Conservation (phyloP, 768 basidiomycete species). For the Cubamyces lactineus region DNA sequence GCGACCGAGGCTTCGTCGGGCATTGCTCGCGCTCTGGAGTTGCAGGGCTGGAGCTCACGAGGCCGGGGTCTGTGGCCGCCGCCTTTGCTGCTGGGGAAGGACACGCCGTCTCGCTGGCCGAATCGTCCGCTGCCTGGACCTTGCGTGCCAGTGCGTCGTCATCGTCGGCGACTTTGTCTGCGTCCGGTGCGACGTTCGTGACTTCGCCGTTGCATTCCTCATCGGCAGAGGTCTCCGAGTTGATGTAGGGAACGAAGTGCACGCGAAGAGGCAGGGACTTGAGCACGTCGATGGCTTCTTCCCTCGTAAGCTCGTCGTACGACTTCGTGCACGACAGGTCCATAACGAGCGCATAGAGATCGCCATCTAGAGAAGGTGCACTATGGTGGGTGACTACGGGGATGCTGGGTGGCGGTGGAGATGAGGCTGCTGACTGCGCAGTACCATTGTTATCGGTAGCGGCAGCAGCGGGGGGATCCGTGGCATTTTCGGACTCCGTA, state of each 20-base stretch:
- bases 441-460: neutral
- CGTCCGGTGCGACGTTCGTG: neutral
- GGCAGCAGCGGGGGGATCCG: neutral
- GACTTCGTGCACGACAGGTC: slow-evolving; percentile 16
- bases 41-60: neutral
- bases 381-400: neutral
- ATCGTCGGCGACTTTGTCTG: neutral
- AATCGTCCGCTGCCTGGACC: neutral
- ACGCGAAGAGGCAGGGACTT: slow-evolving; percentile 20
- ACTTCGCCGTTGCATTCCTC: neutral
- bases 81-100: neutral
- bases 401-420: neutral
- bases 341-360: slow-evolving; percentile 13
- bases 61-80: neutral
- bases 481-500: neutral
- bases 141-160: too few species aligned
- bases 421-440: neutral
- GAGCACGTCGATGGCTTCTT: slow-evolving; percentile 19
- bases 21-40: neutral
- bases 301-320: slow-evolving; percentile 20
- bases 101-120: neutral
- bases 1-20: slow-evolving; percentile 3
- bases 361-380: neutral
- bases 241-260: slow-evolving; percentile 9
- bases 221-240: neutral